These are phyloP conservation scores for Lactarius vividus DNA, from an alignment of 768 basidiomycete species.

Conservation along the genomic window DNA sequence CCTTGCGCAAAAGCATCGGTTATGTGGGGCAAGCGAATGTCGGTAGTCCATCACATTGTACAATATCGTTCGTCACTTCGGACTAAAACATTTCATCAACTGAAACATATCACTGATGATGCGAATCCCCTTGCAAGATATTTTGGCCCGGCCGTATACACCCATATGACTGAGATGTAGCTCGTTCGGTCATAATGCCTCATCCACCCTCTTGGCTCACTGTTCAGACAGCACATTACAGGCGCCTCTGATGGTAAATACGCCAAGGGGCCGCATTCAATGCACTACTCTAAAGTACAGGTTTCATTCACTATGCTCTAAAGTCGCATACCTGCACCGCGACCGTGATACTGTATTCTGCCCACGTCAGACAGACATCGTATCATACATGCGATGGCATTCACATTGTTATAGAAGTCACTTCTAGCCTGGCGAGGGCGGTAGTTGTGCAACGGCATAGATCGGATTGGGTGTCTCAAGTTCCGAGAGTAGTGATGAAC, in stretches of 20 bases:
- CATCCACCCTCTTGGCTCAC: neutral
- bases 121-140: neutral
- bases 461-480: neutral
- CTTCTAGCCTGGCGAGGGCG: neutral
- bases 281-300: neutral
- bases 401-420: neutral
- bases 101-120: neutral
- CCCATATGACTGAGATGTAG: neutral
- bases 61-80: constrained; percentile 1
- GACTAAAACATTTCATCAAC: neutral
- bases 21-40: neutral
- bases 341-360: neutral
- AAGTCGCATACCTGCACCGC: neutral
- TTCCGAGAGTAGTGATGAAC: too few species aligned
- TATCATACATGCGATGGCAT: neutral
- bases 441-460: neutral
- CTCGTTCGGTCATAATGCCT: neutral
- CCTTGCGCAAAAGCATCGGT: neutral
- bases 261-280: neutral
- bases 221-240: neutral
- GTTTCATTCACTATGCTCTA: neutral
- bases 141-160: neutral
- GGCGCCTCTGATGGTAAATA: neutral
- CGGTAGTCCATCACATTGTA: constrained; percentile 6
- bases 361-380: neutral